Percentiles rank a stretch among this genome's conserved stretches.
Evolutionary conservation across 2,329 filamentous ascomycete genomes (phyloP).

Genomic region (Paracoccidioides lutzii): DNA sequence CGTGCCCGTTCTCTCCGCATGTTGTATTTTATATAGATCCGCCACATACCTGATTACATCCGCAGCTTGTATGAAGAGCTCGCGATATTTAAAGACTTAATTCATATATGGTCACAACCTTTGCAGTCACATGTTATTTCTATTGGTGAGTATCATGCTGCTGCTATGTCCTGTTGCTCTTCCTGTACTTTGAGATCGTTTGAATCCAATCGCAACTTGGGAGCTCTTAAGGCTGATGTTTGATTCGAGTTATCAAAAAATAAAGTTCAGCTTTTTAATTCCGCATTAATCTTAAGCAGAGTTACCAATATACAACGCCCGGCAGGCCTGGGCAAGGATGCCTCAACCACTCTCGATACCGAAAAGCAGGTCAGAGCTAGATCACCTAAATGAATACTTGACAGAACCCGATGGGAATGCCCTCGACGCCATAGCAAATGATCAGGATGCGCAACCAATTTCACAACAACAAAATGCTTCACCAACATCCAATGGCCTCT

Average conservation of each 20-base stretch:
- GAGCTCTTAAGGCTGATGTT: background rate
- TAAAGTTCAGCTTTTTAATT: background rate
- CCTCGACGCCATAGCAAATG: conserved; percentile 23
- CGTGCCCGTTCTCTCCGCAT: too few species aligned
- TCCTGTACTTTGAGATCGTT: background rate
- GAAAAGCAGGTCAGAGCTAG: conserved; percentile 16
- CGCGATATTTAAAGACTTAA: too few species aligned
- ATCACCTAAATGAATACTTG: conserved; percentile 10
- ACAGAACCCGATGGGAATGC: conserved; percentile 9
- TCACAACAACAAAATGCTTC: conserved; percentile 24
- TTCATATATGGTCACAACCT: too few species aligned
- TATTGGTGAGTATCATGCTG: too few species aligned
- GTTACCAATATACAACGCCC: background rate
- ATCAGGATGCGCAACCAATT: conserved; percentile 29
- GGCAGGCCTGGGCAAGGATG: conserved; percentile 12
- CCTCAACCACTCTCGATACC: conserved; percentile 14
- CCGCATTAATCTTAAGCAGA: background rate
- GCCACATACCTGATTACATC: too few species aligned
- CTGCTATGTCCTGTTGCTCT: background rate
- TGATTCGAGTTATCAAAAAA: background rate
- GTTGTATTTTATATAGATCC: too few species aligned
- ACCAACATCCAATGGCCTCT: conserved; percentile 46
- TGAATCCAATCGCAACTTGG: background rate
- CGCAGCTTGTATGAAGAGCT: too few species aligned
- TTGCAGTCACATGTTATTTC: too few species aligned